Percentiles rank a stretch among this genome's conserved stretches.
Conservation (phyloP, 306 rosid genomes). For the Medicago truncatula region MtrunA17r5.0-ANR NC_053049.1:39611501-39612000, state of each 20-base stretch:
- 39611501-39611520: slow-evolving; percentile 83
- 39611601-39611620: slow-evolving; percentile 96
- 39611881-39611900: slow-evolving; percentile 84
- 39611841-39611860: slow-evolving; percentile 86
- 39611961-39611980: slow-evolving; percentile 81
- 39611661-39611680: slow-evolving; percentile 81
- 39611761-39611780: slow-evolving; percentile 96
- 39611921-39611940: slow-evolving; percentile 74
- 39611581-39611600: slow-evolving; percentile 75
- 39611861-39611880: slow-evolving; percentile 80
- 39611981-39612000: slow-evolving; percentile 66
- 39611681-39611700: slow-evolving; percentile 86
- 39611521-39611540: slow-evolving; percentile 83
- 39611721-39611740: slow-evolving; percentile 87
- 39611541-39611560: slow-evolving; percentile 81
- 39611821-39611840: slow-evolving; percentile 94
- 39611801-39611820: slow-evolving; percentile 81
- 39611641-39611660: slow-evolving; percentile 95
- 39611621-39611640: slow-evolving; percentile 83
- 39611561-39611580: slow-evolving; percentile 76
- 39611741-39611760: slow-evolving; percentile 79
- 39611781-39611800: slow-evolving; percentile 92
- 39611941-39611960: slow-evolving; percentile 85
- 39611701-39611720: slow-evolving; percentile 91
- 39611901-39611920: slow-evolving; percentile 83